A percentile compares a stretch with the other conserved stretches of the same genome.
phyloP scores from a whole-genome alignment of 2,329 filamentous ascomycete species.

The Phialophora chinensis region DNA sequence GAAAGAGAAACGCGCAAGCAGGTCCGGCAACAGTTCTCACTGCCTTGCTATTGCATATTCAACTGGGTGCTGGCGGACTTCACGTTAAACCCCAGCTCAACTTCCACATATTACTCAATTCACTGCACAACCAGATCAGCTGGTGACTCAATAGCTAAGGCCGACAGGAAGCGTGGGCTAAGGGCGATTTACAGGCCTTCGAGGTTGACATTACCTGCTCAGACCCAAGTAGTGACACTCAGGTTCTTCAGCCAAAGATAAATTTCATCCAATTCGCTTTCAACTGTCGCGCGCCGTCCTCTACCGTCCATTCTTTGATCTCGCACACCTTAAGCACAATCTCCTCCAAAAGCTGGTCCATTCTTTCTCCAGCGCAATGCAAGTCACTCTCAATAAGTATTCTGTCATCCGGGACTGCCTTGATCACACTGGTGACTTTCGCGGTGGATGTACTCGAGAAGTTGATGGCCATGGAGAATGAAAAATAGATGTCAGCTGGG shows the following conservation, averaged over 20 bases:
- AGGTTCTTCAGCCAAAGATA: constrained; percentile 63
- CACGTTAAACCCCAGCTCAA: too few species aligned
- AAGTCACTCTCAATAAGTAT: constrained; percentile 90
- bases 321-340: constrained; percentile 77
- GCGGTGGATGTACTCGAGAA: constrained; percentile 61
- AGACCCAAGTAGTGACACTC: background rate
- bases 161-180: background rate
- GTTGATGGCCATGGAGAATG: constrained; percentile 86
- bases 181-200: background rate
- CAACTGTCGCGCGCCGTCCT: constrained; percentile 71
- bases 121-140: background rate
- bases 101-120: background rate
- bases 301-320: constrained; percentile 76
- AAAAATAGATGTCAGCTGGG: constrained; percentile 81
- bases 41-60: background rate
- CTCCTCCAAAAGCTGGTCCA: constrained; percentile 78
- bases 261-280: constrained; percentile 79
- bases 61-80: background rate
- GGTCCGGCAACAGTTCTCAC: background rate
- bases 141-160: background rate
- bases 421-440: constrained; percentile 71
- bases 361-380: constrained; percentile 77
- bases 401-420: constrained; percentile 74
- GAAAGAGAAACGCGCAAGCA: background rate
- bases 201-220: too few species aligned